A percentile compares a stretch with the other conserved stretches of the same genome.
phyloP scores from a whole-genome alignment of 306 rosid genomes.

The Potentilla sterilis region DNA sequence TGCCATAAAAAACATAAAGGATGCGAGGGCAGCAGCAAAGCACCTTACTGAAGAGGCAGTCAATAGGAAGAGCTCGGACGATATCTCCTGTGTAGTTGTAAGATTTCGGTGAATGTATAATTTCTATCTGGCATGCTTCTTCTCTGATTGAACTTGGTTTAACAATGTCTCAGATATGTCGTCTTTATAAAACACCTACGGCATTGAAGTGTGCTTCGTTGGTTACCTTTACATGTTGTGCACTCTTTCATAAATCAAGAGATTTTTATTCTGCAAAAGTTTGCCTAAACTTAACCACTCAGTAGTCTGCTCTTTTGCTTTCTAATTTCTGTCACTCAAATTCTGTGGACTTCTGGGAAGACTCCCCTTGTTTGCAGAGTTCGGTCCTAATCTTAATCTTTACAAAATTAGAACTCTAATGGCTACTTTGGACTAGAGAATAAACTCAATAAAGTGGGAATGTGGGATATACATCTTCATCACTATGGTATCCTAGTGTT shows the following conservation, averaged over 20 bases:
- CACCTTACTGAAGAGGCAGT: slow-evolving; percentile 78
- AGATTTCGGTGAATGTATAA: slow-evolving; percentile 49
- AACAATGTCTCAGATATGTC: slow-evolving; percentile 1
- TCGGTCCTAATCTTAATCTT: not conserved
- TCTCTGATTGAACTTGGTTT: not conserved
- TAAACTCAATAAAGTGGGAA: not conserved
- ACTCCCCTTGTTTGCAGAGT: not conserved
- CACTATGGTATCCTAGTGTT: not conserved
- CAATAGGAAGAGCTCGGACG: slow-evolving; percentile 80
- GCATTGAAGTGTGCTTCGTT: slow-evolving; percentile 10
- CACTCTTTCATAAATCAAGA: not conserved
- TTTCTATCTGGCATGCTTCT: not conserved
- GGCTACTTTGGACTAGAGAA: not conserved
- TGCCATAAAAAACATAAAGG: slow-evolving; percentile 60
- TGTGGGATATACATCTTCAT: not conserved
- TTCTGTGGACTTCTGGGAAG: not conserved
- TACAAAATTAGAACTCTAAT: not conserved
- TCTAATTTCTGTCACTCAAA: no score
- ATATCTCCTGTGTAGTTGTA: slow-evolving; percentile 81
- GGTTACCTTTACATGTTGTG: not conserved
- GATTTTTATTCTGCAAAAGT: not conserved
- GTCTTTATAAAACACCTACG: slow-evolving; percentile 11
- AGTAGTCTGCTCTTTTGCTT: not conserved
- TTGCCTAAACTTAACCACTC: not conserved
- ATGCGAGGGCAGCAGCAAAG: slow-evolving; percentile 83